Conservation (phyloP, 2,329 filamentous ascomycete genomes). For the Claviceps quebecensis region DNA sequence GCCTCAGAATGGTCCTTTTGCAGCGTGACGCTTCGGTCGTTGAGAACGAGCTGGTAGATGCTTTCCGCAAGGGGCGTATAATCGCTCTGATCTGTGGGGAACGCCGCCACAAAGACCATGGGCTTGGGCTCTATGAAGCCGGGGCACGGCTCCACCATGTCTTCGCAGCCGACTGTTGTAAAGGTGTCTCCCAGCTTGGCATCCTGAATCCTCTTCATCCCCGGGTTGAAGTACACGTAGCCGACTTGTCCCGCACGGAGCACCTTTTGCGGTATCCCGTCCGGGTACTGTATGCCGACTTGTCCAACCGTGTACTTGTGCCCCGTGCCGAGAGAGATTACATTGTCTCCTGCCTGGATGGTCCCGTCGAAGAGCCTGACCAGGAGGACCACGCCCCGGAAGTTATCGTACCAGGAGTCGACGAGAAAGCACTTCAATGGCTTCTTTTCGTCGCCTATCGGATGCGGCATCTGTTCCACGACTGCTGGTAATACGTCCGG, state of each 20-base stretch:
- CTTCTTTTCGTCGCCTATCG: conserved; percentile 55
- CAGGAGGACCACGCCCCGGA: conserved; percentile 82
- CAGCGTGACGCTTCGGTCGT: conserved; percentile 86
- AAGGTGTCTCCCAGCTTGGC: conserved; percentile 94
- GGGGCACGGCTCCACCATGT: conserved; percentile 63
- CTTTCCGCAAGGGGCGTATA: conserved; percentile 82
- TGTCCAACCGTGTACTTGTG: conserved; percentile 88
- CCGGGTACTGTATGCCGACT: conserved; percentile 90
- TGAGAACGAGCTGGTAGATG: conserved; percentile 84
- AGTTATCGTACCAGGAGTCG: conserved; percentile 97
- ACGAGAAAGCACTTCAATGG: conserved; percentile 78
- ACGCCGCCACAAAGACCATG: conserved; percentile 97
- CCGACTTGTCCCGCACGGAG: conserved; percentile 88
- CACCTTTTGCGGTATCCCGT: conserved; percentile 65
- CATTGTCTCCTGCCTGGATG: conserved; percentile 66
- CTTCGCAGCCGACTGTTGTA: conserved; percentile 66
- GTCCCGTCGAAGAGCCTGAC: conserved; percentile 85
- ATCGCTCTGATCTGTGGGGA: conserved; percentile 81
- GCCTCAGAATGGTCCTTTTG: conserved; percentile 93
- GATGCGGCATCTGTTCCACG: conserved; percentile 70
- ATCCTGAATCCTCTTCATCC: conserved; percentile 94
- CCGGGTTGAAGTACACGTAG: conserved; percentile 94
- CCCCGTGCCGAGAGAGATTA: conserved; percentile 80
- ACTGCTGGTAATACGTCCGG: conserved; percentile 70
- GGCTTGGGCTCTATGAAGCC: conserved; percentile 96